phyloP scores from a whole-genome alignment of 148 eudicot genomes.

The Suaeda aralocaspica region DNA sequence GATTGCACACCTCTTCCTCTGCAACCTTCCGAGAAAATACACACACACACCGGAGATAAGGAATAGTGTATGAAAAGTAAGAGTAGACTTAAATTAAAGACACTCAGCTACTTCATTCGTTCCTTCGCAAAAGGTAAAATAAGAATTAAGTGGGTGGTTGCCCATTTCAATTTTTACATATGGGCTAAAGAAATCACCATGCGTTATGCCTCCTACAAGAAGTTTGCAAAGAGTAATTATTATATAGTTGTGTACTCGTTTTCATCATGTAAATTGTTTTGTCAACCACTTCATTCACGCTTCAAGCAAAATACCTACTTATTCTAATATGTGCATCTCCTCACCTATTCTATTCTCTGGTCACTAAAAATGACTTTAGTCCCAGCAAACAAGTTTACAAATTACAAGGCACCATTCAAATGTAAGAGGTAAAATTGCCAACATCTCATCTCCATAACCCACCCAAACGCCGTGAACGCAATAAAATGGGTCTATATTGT shows the following conservation, averaged over 20 bases:
- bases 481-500: neutral
- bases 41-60: too few relatives aligned
- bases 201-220: neutral
- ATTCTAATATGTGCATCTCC: neutral
- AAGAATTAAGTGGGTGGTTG: neutral
- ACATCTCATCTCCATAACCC: neutral
- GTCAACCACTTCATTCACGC: neutral
- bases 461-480: neutral
- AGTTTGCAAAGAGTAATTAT: neutral
- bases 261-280: neutral
- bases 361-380: neutral
- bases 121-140: neutral
- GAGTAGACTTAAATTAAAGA: neutral
- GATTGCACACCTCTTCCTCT: too few relatives aligned
- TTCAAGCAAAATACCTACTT: too few relatives aligned
- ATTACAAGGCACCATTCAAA: neutral
- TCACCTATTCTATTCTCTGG: neutral
- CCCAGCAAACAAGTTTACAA: neutral
- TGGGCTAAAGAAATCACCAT: neutral
- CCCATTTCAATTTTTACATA: neutral
- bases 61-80: too few relatives aligned
- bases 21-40: too few relatives aligned
- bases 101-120: neutral
- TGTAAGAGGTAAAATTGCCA: neutral
- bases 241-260: neutral